Evolutionary conservation across 179 eudicot species (phyloP), one percentile per base, ranked within the genome.

Genomic region (Silene coronaria): DNA sequence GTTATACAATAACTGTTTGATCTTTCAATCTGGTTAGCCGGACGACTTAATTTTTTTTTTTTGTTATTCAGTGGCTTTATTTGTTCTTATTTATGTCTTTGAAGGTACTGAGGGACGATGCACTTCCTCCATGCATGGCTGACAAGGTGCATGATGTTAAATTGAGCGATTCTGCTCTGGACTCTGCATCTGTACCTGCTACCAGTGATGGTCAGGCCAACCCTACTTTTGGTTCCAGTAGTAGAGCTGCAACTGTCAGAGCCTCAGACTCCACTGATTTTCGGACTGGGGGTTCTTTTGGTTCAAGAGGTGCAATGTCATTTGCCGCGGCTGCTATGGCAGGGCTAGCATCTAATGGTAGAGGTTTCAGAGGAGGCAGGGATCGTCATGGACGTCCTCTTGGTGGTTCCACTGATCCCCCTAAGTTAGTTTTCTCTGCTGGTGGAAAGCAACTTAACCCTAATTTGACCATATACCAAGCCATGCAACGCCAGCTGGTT

Each of bases 321-420:
- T 96, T 93, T 88, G 97, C 99, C 68, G 99, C 99, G 74, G 97
- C 99, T 74, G 97, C 99, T 57, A 96, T 96, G 98, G 94, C 96
- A 70, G 99, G 99, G 60, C 92, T 96, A 76, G 86, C 93, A 60
- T 87, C 99, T 36, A 96, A 89, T 79, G 90, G 90, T 59, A 84
- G 97, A 85, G 98, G 94, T 48, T 77, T 89, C 27, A 87, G 93
- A 79, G 96, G 90, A 75, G 84, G 83, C 68, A 85, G 97, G 76
- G 96, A 95, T 80, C 85, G 89, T 30, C 87, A 84, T 4, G 98
- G 96, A 9, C 94, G 91, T 30, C 89, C 88, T 36, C 81, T 89
- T 55, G 80, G 79, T 80, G 88, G 89, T 55, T 85, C 95, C 12
- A 83, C 66, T 48, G 91, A 88, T 26, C 83, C 97, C 38, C 93